A percentile compares a stretch with the other conserved stretches of the same genome.
These are phyloP conservation scores for Hemileccinum rubropunctum DNA, from an alignment of 768 basidiomycete species.

Conservation along the genomic window DNA sequence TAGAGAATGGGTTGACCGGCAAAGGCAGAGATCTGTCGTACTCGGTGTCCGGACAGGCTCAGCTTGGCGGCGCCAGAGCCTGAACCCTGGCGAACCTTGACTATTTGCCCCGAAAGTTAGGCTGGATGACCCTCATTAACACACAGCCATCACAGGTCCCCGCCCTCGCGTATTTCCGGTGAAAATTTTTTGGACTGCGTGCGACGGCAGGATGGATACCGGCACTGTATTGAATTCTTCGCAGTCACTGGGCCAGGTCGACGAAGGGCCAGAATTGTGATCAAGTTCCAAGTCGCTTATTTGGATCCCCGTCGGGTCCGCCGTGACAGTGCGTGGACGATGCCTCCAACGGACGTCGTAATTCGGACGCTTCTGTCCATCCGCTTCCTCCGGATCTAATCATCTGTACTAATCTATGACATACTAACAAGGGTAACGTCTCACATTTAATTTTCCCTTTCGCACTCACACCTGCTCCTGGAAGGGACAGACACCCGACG, in stretches of 20 bases:
- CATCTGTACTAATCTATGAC: conserved; percentile 14
- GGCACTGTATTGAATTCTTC: conserved; percentile 12
- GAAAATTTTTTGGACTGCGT: conserved; percentile 30
- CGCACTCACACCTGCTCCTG: conserved; percentile 19
- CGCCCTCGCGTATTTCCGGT: conserved; percentile 38
- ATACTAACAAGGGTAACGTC: conserved; percentile 20
- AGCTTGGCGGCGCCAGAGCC: conserved; percentile 28
- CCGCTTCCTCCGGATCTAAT: conserved; percentile 16
- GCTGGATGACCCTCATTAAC: conserved; percentile 31
- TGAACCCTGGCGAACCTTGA: conserved; percentile 32
- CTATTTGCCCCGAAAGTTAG: conserved; percentile 34
- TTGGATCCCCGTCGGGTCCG: neutral
- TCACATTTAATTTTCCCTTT: conserved; percentile 21
- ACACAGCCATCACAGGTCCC: conserved; percentile 39
- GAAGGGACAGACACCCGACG: conserved; percentile 18
- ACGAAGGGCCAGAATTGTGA: too few species aligned
- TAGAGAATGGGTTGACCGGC: conserved; percentile 12
- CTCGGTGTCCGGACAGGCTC: conserved; percentile 22
- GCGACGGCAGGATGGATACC: conserved; percentile 20
- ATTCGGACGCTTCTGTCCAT: conserved; percentile 9
- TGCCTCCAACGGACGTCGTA: conserved; percentile 14
- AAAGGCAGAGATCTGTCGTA: conserved; percentile 14
- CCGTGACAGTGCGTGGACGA: too few species aligned
- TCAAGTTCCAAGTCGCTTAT: neutral
- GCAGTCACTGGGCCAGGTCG: neutral